Percentiles rank a stretch among this genome's conserved stretches.
Evolutionary conservation across 345 rosid species (phyloP).

Genomic region (Eucalyptus coolabah): DNA sequence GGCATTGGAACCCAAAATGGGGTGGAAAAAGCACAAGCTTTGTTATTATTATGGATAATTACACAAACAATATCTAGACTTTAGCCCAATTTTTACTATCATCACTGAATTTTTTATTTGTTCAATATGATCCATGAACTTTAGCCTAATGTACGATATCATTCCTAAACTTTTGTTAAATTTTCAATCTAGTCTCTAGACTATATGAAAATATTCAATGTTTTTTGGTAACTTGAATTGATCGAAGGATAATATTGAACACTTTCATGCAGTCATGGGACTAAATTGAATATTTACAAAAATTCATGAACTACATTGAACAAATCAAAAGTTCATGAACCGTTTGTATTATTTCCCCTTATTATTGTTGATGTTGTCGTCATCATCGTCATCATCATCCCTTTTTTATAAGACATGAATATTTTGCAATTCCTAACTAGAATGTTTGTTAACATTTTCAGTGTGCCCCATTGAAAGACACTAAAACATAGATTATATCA

Average conservation of each 20-base stretch:
- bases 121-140: accelerated
- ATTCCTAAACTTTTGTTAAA: not conserved
- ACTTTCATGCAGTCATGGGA: accelerated
- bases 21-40: not conserved
- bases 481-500: not conserved
- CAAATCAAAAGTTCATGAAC: not conserved
- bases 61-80: no score
- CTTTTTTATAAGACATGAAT: not conserved
- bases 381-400: not conserved
- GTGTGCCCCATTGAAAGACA: not conserved
- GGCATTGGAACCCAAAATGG: no score
- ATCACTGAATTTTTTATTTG: not conserved
- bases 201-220: not conserved
- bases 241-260: not conserved
- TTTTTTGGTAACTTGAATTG: not conserved
- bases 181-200: not conserved
- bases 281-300: not conserved
- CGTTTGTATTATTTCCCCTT: not conserved
- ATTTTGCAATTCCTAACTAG: not conserved
- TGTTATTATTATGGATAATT: not conserved
- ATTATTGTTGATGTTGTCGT: not conserved
- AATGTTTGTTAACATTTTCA: not conserved
- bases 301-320: not conserved
- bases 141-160: no score
- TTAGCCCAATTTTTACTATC: no score